These are phyloP conservation scores for Tylopilus sp. DNA, from an alignment of 1,284 basidiomycete species.

Conservation along the genomic window DNA sequence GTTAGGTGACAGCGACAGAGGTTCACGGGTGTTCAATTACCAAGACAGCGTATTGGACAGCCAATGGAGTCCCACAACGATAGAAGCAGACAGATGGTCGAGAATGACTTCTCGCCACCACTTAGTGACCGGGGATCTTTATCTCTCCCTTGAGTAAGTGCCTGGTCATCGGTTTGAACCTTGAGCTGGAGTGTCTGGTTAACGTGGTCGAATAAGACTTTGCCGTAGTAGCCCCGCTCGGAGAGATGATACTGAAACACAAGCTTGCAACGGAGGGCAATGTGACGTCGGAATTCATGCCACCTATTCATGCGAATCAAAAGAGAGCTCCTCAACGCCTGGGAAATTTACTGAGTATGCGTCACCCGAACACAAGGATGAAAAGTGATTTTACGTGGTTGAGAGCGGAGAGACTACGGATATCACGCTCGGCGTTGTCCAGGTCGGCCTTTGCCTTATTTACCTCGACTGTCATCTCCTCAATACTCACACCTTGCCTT, in stretches of 20 bases:
- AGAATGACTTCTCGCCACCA: slow-evolving; percentile 97
- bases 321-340: slow-evolving; percentile 67
- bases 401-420: slow-evolving; percentile 57
- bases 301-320: slow-evolving; percentile 67
- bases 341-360: slow-evolving; percentile 6
- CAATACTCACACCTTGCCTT: slow-evolving; percentile 74
- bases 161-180: slow-evolving; percentile 78
- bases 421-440: slow-evolving; percentile 56
- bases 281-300: slow-evolving; percentile 84
- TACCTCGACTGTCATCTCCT: slow-evolving; percentile 70
- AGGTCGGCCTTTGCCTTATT: slow-evolving; percentile 56
- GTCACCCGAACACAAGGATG: background rate
- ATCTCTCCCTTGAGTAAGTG: slow-evolving; percentile 56
- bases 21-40: slow-evolving; percentile 43
- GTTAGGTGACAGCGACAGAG: background rate
- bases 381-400: slow-evolving; percentile 49
- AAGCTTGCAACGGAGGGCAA: slow-evolving; percentile 80
- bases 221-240: slow-evolving; percentile 83
- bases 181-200: slow-evolving; percentile 64
- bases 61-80: slow-evolving; percentile 95
- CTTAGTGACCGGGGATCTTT: slow-evolving; percentile 82
- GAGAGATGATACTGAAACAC: slow-evolving; percentile 82
- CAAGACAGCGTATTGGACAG: slow-evolving; percentile 91
- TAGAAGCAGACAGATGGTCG: slow-evolving; percentile 89
- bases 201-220: slow-evolving; percentile 82